Conservation (phyloP, 225 moss, liverwort and hornwort species). For the Rhytidiadelphus loreus region DNA sequence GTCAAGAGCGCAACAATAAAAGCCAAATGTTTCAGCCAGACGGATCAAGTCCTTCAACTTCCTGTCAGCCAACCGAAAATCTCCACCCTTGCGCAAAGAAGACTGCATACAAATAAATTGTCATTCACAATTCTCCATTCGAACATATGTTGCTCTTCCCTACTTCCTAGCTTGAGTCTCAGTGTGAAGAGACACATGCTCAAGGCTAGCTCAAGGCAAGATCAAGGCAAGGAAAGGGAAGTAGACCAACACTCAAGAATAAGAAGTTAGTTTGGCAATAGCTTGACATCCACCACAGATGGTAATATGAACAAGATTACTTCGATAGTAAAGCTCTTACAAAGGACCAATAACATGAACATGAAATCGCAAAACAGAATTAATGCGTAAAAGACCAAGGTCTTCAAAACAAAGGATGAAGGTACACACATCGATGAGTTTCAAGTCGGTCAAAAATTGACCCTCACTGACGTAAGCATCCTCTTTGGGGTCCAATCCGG, state of each 20-base stretch:
- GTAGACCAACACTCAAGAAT: background rate
- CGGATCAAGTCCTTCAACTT: constrained; percentile 92
- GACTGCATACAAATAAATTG: constrained; percentile 28
- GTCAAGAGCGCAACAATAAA: constrained; percentile 80
- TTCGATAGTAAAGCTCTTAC: background rate
- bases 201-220: background rate
- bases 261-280: background rate
- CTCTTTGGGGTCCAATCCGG: constrained; percentile 73
- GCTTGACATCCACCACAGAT: background rate
- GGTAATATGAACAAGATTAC: background rate
- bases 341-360: background rate
- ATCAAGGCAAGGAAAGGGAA: background rate
- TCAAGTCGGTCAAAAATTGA: constrained; percentile 71
- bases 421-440: constrained; percentile 68
- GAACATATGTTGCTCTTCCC: background rate
- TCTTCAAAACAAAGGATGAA: constrained; percentile 14
- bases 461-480: constrained; percentile 67
- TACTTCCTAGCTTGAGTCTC: background rate
- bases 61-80: constrained; percentile 78
- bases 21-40: constrained; percentile 89
- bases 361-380: background rate
- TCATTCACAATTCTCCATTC: background rate
- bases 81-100: constrained; percentile 70
- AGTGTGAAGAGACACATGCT: background rate
- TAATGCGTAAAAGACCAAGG: background rate